Conservation (phyloP, 192 early-diverging fungal species). For the Geosiphon pyriformis region DNA sequence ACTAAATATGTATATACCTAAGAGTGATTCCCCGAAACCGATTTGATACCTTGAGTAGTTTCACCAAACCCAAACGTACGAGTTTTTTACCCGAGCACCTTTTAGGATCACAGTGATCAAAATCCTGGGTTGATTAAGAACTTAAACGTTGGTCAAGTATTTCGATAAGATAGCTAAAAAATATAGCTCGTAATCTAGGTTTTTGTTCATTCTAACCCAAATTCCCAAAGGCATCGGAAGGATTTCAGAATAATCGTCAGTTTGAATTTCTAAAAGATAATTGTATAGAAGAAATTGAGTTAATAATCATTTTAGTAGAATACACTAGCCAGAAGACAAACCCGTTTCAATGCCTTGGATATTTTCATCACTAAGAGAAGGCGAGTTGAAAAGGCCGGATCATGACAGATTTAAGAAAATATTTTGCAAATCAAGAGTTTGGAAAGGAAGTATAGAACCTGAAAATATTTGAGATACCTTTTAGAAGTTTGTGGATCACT, state of each 20-base stretch:
- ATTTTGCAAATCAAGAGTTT: no score
- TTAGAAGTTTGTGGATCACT: no score
- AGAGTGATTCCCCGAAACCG: constrained; percentile 88
- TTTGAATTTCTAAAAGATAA: no score
- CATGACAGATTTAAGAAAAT: no score
- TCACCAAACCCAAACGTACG: constrained; percentile 72
- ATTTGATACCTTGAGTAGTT: constrained; percentile 73
- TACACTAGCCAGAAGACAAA: no score
- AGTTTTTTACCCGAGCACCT: constrained; percentile 92
- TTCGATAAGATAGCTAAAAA: neutral
- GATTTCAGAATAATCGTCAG: constrained; percentile 1
- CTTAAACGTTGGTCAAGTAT: neutral
- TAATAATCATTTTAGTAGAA: no score
- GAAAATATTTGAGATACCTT: no score
- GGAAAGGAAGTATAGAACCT: no score
- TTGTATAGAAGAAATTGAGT: no score
- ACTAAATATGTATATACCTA: constrained; percentile 41
- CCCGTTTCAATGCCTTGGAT: no score
- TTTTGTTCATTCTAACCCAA: constrained; percentile 46
- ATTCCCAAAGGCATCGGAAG: constrained; percentile 70
- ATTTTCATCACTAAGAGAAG: no score
- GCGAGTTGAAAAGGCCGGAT: no score
- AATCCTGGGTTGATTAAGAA: constrained; percentile 60
- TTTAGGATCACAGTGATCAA: constrained; percentile 98
- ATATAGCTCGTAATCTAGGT: neutral